Conservation (phyloP, 2,329 filamentous ascomycete species). For the Exophiala calicioides region DNA sequence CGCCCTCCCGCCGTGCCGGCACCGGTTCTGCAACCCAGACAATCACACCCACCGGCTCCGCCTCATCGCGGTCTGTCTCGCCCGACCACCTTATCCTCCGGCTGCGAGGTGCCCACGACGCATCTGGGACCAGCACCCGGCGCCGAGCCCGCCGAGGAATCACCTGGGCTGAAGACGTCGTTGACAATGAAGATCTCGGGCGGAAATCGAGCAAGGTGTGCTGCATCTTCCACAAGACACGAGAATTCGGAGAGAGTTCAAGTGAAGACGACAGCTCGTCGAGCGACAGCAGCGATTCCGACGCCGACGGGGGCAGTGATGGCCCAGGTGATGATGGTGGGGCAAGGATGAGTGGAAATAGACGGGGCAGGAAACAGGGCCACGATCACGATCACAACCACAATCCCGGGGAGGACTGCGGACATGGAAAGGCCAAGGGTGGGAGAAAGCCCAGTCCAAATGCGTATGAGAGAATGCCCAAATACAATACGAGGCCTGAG, state of each 20-base stretch:
- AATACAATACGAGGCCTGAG: conserved; percentile 26
- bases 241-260: conserved; percentile 78
- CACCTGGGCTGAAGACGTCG: conserved; percentile 87
- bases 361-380: conserved; percentile 18
- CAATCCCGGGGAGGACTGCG: conserved; percentile 26
- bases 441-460: conserved; percentile 44
- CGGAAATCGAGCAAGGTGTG: conserved; percentile 99
- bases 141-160: conserved; percentile 59
- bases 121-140: conserved; percentile 6
- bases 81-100: conserved; percentile 32
- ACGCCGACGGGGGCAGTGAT: conserved; percentile 44
- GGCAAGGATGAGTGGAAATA: conserved; percentile 30
- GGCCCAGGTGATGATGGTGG: conserved; percentile 31
- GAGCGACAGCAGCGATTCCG: conserved; percentile 47
- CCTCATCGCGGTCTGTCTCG: conserved; percentile 18
- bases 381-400: conserved; percentile 24
- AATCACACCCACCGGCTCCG: conserved; percentile 32
- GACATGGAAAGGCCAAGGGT: conserved; percentile 34
- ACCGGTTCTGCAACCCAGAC: conserved; percentile 33
- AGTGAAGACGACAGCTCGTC: conserved; percentile 54
- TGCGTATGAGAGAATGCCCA: conserved; percentile 51
- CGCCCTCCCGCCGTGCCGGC: conserved; percentile 8
- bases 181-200: conserved; percentile 93
- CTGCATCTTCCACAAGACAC: conserved; percentile 94
- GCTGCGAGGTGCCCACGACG: conserved; percentile 29